Percentiles rank a stretch among this genome's conserved stretches.
Evolutionary conservation across 345 rosid genomes (phyloP).

Genomic region (Eutrema heterophyllum): DNA sequence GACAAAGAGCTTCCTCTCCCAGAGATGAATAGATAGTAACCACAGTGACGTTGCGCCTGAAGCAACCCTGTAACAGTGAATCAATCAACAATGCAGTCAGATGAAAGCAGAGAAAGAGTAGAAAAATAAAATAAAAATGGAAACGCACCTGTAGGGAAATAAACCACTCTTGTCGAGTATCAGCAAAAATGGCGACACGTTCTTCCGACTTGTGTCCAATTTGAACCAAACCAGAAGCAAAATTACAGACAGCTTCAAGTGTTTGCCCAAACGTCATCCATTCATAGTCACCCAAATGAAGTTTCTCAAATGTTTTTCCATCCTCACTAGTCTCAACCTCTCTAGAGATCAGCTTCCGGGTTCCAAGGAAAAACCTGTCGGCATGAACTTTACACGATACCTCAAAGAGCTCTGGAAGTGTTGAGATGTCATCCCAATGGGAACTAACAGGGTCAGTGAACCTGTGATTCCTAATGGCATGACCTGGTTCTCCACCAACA

Average conservation of each 20-base stretch:
- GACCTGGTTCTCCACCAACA: constrained; percentile 83
- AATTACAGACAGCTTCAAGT: constrained; percentile 57
- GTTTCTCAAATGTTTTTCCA: constrained; percentile 84
- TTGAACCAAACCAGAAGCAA: constrained; percentile 78
- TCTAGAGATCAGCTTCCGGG: constrained; percentile 59
- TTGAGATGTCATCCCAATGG: constrained; percentile 70
- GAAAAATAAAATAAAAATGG: background rate
- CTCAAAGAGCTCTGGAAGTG: constrained; percentile 91
- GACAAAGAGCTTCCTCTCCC: constrained; percentile 95
- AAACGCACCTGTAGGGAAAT: constrained; percentile 79
- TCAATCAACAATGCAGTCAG: background rate
- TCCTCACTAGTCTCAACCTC: constrained; percentile 57
- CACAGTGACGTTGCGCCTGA: constrained; percentile 80
- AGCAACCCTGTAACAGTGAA: constrained; percentile 66
- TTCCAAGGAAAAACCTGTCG: constrained; percentile 65
- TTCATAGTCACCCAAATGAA: constrained; percentile 89
- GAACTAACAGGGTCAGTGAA: constrained; percentile 53
- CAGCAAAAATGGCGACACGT: constrained; percentile 92
- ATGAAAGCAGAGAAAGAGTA: background rate
- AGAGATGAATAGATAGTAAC: constrained; percentile 92
- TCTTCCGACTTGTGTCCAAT: constrained; percentile 71
- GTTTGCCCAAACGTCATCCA: constrained; percentile 70
- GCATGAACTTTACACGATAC: constrained; percentile 55
- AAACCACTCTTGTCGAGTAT: constrained; percentile 95
- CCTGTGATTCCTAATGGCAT: constrained; percentile 54